Evolutionary conservation across 176 grass and related monocot genomes (phyloP).

Genomic region (Carex myosuroides): DNA sequence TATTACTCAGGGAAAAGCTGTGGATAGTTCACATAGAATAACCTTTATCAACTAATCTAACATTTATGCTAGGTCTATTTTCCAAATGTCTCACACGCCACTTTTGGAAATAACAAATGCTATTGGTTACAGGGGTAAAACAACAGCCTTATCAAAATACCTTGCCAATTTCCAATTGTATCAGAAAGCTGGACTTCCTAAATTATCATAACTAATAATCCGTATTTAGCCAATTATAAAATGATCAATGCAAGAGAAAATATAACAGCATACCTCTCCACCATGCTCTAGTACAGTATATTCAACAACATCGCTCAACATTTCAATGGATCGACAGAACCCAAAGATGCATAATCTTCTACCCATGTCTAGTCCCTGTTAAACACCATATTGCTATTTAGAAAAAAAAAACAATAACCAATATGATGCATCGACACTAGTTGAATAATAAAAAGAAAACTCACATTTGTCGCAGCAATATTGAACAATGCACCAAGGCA

Average conservation of each 20-base stretch:
- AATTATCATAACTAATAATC: background rate
- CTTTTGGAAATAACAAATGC: background rate
- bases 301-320: conserved; percentile 94
- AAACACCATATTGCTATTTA: conserved; percentile 10
- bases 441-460: conserved; percentile 2
- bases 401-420: conserved; percentile 9
- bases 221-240: background rate
- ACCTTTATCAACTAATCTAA: background rate
- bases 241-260: background rate
- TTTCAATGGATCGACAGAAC: conserved; percentile 94
- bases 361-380: conserved; percentile 82
- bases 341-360: conserved; percentile 95
- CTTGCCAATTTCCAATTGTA: background rate
- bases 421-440: background rate
- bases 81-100: background rate
- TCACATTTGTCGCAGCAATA: conserved; percentile 93
- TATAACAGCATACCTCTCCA: conserved; percentile 56
- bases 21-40: background rate
- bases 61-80: background rate
- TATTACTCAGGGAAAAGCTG: background rate
- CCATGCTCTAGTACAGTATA: conserved; percentile 90
- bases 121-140: background rate
- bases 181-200: background rate
- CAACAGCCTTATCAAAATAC: background rate
- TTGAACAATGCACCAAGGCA: conserved; percentile 96